phyloP scores from a whole-genome alignment of 495 filamentous ascomycete species.

The Apiosordaria backusii region DNA sequence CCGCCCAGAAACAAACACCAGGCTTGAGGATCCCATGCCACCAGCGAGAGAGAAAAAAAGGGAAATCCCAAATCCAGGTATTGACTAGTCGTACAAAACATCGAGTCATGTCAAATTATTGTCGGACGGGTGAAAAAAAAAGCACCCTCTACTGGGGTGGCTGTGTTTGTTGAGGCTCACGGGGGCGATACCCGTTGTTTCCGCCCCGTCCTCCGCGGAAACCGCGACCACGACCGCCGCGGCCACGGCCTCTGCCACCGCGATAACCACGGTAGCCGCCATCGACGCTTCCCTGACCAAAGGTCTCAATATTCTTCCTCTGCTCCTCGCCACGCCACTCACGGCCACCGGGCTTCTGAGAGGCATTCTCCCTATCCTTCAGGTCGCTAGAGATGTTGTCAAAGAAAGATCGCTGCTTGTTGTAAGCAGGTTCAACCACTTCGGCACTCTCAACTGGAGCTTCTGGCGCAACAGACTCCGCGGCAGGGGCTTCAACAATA shows the following conservation, averaged over 20 bases:
- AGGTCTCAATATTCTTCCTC: slow-evolving; percentile 95
- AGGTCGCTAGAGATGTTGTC: slow-evolving; percentile 95
- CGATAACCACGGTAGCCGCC: slow-evolving; percentile 72
- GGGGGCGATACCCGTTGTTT: slow-evolving; percentile 31
- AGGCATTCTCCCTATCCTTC: slow-evolving; percentile 75
- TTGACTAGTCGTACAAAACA: slow-evolving; percentile 21
- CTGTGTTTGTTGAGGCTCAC: slow-evolving; percentile 19
- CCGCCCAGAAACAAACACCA: not conserved
- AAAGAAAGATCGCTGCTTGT: slow-evolving; percentile 84
- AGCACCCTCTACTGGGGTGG: slow-evolving; percentile 27
- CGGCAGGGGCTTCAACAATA: slow-evolving; percentile 51
- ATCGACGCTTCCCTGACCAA: slow-evolving; percentile 96
- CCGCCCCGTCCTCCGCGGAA: slow-evolving; percentile 45
- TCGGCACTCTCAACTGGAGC: slow-evolving; percentile 35
- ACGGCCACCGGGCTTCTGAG: slow-evolving; percentile 68
- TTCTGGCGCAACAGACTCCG: slow-evolving; percentile 31
- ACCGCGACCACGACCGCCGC: slow-evolving; percentile 57
- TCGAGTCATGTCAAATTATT: slow-evolving; percentile 7
- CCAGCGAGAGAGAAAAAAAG: slow-evolving; percentile 10
- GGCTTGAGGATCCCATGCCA: not conserved
- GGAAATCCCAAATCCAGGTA: slow-evolving; percentile 16
- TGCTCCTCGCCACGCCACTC: slow-evolving; percentile 92
- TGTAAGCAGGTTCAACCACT: slow-evolving; percentile 59
- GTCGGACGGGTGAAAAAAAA: not conserved
- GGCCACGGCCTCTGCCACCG: slow-evolving; percentile 65